Conservation (phyloP, 2,329 filamentous ascomycete species). For the Pestalotiopsis fici region DNA sequence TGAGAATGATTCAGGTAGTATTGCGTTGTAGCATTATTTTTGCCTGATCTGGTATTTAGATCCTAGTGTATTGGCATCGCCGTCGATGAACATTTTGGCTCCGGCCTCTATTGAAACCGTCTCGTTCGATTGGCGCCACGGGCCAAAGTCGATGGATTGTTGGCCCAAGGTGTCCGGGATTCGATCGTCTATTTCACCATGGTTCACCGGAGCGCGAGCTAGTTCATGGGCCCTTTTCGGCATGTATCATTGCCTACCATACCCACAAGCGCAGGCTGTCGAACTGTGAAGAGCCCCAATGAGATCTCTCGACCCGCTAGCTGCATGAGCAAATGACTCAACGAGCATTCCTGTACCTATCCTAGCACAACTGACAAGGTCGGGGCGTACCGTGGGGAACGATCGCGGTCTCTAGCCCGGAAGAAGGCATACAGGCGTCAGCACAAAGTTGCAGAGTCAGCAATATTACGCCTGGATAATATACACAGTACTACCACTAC, state of each 20-base stretch:
- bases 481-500: not conserved
- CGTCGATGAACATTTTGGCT: not conserved
- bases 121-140: not conserved
- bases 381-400: not conserved
- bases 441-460: not conserved
- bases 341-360: not conserved
- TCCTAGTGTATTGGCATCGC: not conserved
- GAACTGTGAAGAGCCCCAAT: not conserved
- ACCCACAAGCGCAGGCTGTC: not conserved
- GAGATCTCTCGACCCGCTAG: not conserved
- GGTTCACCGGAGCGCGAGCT: not conserved
- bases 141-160: not conserved
- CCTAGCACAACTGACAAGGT: not conserved
- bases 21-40: not conserved
- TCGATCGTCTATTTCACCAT: not conserved
- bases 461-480: not conserved
- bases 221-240: not conserved
- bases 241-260: not conserved
- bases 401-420: not conserved
- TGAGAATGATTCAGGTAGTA: not conserved
- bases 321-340: not conserved
- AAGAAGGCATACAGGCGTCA: not conserved
- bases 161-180: not conserved
- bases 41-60: not conserved
- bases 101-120: not conserved